These are phyloP conservation scores for Diaporthe nobilis DNA, from an alignment of 2,329 filamentous ascomycete genomes.

Conservation along the genomic window DNA sequence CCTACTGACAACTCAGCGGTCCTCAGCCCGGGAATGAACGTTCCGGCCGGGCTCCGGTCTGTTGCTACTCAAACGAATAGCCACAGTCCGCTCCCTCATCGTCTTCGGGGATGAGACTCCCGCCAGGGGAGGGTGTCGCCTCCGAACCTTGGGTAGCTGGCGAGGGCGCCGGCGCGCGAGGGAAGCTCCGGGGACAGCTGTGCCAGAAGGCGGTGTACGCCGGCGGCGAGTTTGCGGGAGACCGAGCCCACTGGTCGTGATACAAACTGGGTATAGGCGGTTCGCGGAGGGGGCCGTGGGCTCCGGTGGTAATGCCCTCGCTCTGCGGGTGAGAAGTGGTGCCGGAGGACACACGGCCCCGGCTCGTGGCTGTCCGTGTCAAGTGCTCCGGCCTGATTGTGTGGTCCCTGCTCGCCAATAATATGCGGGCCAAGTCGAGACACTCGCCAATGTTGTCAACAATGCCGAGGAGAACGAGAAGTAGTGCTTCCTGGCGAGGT, in stretches of 20 bases:
- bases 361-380: not conserved
- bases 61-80: too few relatives aligned
- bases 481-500: not conserved
- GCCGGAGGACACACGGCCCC: not conserved
- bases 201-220: not conserved
- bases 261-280: not conserved
- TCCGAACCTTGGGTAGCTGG: not conserved
- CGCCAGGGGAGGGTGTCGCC: not conserved
- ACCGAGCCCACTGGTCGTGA: not conserved
- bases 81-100: not conserved
- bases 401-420: not conserved
- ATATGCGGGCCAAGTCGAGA: not conserved
- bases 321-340: not conserved
- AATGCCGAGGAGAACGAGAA: not conserved
- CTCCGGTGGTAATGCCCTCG: not conserved
- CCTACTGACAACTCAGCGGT: not conserved
- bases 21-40: not conserved
- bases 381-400: not conserved
- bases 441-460: constrained; percentile 11
- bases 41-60: too few relatives aligned
- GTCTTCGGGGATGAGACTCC: not conserved
- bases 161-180: not conserved
- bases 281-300: too few relatives aligned
- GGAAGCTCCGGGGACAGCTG: too few relatives aligned
- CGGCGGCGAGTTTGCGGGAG: not conserved